Conservation (phyloP, 2,329 filamentous ascomycete species). For the Biscogniauxia mediterranea region DNA sequence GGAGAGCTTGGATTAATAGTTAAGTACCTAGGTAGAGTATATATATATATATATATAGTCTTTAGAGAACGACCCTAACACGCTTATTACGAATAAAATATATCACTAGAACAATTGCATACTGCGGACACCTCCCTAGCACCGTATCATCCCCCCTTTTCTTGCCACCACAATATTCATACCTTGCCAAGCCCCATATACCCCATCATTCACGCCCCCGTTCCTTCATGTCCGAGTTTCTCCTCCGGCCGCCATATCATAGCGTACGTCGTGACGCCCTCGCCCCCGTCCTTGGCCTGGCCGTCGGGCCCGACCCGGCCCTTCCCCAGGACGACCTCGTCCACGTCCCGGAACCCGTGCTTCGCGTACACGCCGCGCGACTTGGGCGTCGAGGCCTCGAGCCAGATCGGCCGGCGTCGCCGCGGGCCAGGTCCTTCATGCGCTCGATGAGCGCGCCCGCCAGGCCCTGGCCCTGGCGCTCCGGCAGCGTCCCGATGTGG, state of each 20-base stretch:
- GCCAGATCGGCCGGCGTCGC: conserved; percentile 11
- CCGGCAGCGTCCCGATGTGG: conserved; percentile 9
- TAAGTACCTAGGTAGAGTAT: no score
- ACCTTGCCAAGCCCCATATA: no score
- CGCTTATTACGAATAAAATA: no score
- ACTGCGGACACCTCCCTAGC: no score
- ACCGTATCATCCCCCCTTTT: no score
- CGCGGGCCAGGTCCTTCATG: conserved; percentile 7
- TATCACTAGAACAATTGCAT: no score
- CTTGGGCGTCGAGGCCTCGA: conserved; percentile 11
- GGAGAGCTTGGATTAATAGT: no score
- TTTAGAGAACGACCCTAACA: no score
- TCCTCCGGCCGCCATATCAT: conserved; percentile 15
- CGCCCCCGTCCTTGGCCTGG: conserved; percentile 7
- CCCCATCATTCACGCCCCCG: no score
- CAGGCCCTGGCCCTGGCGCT: conserved; percentile 11
- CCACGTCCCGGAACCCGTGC: conserved; percentile 13
- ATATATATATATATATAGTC: no score
- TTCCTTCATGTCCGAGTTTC: neutral
- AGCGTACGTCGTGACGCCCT: conserved; percentile 12
- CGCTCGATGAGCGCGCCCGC: conserved; percentile 9
- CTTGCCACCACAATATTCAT: no score
- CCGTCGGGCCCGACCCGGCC: conserved; percentile 10
- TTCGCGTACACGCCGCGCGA: conserved; percentile 9
- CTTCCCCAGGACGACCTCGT: conserved; percentile 9